Evolutionary conservation across 2,329 filamentous ascomycete species (phyloP).

Genomic region (Sphaerostilbella broomeana): DNA sequence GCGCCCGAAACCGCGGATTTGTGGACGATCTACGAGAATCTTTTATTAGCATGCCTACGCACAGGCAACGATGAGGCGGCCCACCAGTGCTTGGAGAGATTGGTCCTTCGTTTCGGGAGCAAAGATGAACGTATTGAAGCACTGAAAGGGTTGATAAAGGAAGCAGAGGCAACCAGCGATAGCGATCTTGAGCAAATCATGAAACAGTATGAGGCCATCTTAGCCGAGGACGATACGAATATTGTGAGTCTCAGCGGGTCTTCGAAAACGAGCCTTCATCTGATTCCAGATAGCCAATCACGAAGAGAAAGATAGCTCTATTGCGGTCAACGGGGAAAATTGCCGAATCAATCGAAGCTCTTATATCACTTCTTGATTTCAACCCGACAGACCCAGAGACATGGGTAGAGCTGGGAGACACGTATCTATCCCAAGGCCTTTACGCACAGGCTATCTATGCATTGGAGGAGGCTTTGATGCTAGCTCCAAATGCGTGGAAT

Average conservation of each 20-base stretch:
- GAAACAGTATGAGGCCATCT: constrained; percentile 67
- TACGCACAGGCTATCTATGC: constrained; percentile 81
- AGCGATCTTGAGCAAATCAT: constrained; percentile 63
- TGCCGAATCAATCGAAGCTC: constrained; percentile 64
- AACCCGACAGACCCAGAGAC: constrained; percentile 86
- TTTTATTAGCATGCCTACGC: constrained; percentile 75
- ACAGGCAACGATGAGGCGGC: constrained; percentile 78
- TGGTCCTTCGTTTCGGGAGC: constrained; percentile 73
- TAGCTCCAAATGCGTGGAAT: constrained; percentile 92
- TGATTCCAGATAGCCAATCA: constrained; percentile 57
- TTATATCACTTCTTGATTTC: constrained; percentile 71
- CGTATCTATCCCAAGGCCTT: constrained; percentile 74
- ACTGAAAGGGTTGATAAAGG: constrained; percentile 73
- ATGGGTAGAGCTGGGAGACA: constrained; percentile 84
- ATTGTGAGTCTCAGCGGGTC: constrained; percentile 49
- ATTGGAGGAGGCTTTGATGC: constrained; percentile 81
- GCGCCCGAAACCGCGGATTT: constrained; percentile 66
- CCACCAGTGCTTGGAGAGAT: constrained; percentile 63
- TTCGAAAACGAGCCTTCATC: constrained; percentile 9
- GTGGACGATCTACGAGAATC: constrained; percentile 82
- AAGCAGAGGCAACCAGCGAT: constrained; percentile 66
- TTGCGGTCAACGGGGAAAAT: constrained; percentile 65
- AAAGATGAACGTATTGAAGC: constrained; percentile 83
- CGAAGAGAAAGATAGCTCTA: constrained; percentile 77
- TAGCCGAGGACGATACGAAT: constrained; percentile 70